Evolutionary conservation across 2,329 filamentous ascomycete species (phyloP).

Genomic region (Fusarium redolens): DNA sequence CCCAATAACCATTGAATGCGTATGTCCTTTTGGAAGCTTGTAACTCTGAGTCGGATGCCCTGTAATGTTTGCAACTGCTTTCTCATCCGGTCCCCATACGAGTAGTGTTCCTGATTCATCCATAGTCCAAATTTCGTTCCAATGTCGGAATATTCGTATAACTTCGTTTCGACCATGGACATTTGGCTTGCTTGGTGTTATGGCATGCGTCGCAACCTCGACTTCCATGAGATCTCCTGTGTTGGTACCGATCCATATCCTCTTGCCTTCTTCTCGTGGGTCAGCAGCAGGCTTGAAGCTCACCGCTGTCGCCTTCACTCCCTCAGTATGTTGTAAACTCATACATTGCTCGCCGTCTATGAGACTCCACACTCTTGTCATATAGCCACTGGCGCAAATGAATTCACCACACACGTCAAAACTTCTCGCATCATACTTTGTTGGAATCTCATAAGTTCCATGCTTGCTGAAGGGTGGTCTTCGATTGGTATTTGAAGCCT

Average conservation of each 20-base stretch:
- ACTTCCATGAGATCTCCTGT: constrained; percentile 90
- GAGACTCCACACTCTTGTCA: constrained; percentile 90
- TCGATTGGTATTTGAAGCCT: constrained; percentile 85
- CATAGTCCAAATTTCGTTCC: constrained; percentile 91
- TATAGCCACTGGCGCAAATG: constrained; percentile 85
- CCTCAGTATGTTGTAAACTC: constrained; percentile 86
- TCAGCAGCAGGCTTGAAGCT: constrained; percentile 85
- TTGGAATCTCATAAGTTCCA: constrained; percentile 79
- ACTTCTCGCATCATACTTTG: constrained; percentile 86
- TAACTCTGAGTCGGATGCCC: constrained; percentile 78
- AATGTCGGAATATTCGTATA: constrained; percentile 85
- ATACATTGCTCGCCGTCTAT: constrained; percentile 83
- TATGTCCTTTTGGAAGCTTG: constrained; percentile 82
- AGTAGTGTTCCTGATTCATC: constrained; percentile 89
- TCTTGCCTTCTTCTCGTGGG: constrained; percentile 82
- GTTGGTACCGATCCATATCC: constrained; percentile 91
- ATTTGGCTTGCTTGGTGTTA: constrained; percentile 74
- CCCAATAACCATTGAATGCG: constrained; percentile 88
- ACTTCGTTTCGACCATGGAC: constrained; percentile 85
- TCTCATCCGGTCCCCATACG: constrained; percentile 83
- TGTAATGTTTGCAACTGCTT: constrained; percentile 78
- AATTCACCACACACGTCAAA: constrained; percentile 90
- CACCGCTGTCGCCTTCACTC: constrained; percentile 82
- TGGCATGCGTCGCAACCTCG: constrained; percentile 78
- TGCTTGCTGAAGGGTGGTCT: constrained; percentile 80